phyloP scores from a whole-genome alignment of 257 asterid genomes.

The Capsicum rhomboideum region DNA sequence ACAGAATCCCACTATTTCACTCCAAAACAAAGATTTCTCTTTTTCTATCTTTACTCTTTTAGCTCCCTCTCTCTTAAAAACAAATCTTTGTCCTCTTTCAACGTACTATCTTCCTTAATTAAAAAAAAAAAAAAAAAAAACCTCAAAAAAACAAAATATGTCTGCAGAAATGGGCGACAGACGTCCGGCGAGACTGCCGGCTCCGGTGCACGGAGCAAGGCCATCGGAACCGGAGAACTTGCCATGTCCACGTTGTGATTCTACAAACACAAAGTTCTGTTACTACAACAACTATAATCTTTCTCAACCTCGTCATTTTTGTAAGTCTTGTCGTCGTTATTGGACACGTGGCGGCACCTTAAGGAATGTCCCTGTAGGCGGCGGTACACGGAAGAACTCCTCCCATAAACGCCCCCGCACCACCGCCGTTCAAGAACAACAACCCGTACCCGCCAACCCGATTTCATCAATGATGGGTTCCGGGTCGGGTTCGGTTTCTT shows the following conservation, averaged over 20 bases:
- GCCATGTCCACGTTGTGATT: conserved; percentile 55
- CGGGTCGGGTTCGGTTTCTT: conserved; percentile 9
- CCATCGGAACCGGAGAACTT: conserved; percentile 29
- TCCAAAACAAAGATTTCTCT: neutral
- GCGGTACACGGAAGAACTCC: conserved; percentile 37
- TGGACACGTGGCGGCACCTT: conserved; percentile 59
- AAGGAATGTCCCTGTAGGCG: conserved; percentile 53
- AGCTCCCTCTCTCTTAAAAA: neutral
- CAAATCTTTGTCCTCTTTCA: conserved; percentile 1
- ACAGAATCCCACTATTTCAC: neutral
- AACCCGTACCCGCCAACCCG: neutral
- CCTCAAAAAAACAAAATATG: neutral
- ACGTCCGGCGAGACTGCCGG: conserved; percentile 11
- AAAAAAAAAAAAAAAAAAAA: neutral
- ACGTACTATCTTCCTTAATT: neutral
- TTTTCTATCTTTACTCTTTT: neutral
- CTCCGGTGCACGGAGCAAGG: conserved; percentile 4
- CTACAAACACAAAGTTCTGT: conserved; percentile 48
- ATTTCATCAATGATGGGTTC: neutral
- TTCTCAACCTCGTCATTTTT: conserved; percentile 57
- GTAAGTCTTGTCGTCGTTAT: conserved; percentile 54
- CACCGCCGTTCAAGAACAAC: neutral
- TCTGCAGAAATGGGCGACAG: conserved; percentile 26
- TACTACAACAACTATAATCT: conserved; percentile 64
- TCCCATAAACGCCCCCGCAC: conserved; percentile 37